Evolutionary conservation across 2,329 filamentous ascomycete species (phyloP), one percentile per base, ranked within the genome.

Genomic region (Alternaria arbusti): DNA sequence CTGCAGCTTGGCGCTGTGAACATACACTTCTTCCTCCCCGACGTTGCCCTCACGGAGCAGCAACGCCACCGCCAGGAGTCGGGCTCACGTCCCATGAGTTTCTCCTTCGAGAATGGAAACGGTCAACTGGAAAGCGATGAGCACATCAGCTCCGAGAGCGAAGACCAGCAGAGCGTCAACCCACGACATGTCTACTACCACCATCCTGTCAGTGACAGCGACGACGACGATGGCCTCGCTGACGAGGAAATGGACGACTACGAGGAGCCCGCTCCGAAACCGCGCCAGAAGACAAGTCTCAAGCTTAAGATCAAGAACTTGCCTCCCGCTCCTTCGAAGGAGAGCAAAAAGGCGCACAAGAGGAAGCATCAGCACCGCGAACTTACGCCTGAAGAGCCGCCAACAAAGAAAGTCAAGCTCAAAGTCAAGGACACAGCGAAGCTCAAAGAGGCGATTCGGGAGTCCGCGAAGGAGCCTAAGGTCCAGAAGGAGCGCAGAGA

Each of bases 1-100:
- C 84, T 94, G 43, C 89, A 91, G 74, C 90, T 94, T 75, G 91
- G 91, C 60, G 88, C 89, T 63, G 87, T 94, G 4, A 83, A 85
- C 49, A 89, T 94, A 66, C 82, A 81, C 13, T 94, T 94, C 76
- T 82, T 88, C 47, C 87, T 94, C 67, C 92, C 91, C 45, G 78
- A 80, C 47, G 70, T 77, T 10, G 75, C 74, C 3, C 67, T 78
- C 28, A 76, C 86, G 6, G 87, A 90, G 66, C 84, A 87, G 52
- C 76, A 81, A 54, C 80, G 82, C 2, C 81, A 83, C 26, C 77
- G 84, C 17, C 85, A 87, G 57, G 86, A 88, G 54, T 79, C 80
- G 5, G 81, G 82, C 28, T 82, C 74, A 40, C 85, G 84, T 65
- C 83, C 89, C 67, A 92, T 92, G 89, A 92, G 89, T 76, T 90